Evolutionary conservation across 257 asterid genomes (phyloP).

Genomic region (Rauvolfia tetraphylla): DNA sequence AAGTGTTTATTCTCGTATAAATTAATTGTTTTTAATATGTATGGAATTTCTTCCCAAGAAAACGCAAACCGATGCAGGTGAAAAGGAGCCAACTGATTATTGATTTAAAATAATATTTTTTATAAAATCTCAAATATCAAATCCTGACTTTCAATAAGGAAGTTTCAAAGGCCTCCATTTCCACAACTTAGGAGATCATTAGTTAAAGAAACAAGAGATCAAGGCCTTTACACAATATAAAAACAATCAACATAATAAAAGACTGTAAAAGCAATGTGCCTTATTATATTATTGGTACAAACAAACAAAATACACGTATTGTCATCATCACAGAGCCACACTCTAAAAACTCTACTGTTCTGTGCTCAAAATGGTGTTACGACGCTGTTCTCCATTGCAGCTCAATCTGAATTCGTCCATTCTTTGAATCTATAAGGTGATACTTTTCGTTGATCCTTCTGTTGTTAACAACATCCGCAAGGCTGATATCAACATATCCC

Average conservation of each 20-base stretch:
- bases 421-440: constrained; percentile 49
- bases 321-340: background rate
- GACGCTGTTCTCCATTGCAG: constrained; percentile 44
- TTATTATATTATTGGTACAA: background rate
- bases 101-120: too few relatives aligned
- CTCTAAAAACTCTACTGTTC: background rate
- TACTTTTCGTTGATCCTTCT: constrained; percentile 45
- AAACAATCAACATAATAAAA: background rate
- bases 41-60: too few relatives aligned
- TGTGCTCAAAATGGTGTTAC: background rate
- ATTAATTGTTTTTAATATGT: too few relatives aligned
- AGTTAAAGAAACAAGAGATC: background rate
- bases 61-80: too few relatives aligned
- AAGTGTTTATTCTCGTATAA: too few relatives aligned
- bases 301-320: background rate
- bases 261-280: background rate
- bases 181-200: too few relatives aligned
- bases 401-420: constrained; percentile 40
- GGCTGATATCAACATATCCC: constrained; percentile 44
- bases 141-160: too few relatives aligned
- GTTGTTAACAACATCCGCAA: constrained; percentile 43
- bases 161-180: too few relatives aligned
- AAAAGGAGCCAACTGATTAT: too few relatives aligned
- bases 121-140: background rate
- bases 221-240: too few relatives aligned